A percentile compares a stretch with the other conserved stretches of the same genome.
Conservation (phyloP, 371 early-diverging fungal species). For the Rhizopus arrhizus region DNA sequence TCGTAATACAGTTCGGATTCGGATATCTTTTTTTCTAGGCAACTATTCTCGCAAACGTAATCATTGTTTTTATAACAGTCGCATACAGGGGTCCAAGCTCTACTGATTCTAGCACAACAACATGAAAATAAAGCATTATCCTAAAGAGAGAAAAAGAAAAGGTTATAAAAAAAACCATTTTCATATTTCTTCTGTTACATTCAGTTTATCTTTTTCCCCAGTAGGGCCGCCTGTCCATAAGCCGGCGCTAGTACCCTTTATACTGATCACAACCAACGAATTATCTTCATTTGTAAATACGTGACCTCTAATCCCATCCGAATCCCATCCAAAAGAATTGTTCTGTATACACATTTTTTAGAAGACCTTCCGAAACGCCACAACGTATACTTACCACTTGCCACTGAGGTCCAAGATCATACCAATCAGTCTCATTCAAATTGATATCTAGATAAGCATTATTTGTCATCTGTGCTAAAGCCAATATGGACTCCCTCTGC, state of each 20-base stretch:
- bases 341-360: slow-evolving; percentile 45
- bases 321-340: slow-evolving; percentile 84
- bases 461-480: slow-evolving; percentile 75
- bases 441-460: slow-evolving; percentile 71
- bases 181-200: slow-evolving; percentile 49
- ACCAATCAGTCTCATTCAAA: slow-evolving; percentile 61
- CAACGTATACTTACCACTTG: slow-evolving; percentile 50
- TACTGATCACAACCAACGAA: slow-evolving; percentile 74
- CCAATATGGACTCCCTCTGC: slow-evolving; percentile 69
- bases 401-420: slow-evolving; percentile 75
- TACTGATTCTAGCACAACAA: slow-evolving; percentile 91
- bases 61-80: slow-evolving; percentile 67
- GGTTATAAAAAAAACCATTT: background rate
- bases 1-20: slow-evolving; percentile 80
- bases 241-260: slow-evolving; percentile 89
- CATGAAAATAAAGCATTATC: slow-evolving; percentile 96
- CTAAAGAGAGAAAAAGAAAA: slow-evolving; percentile 25
- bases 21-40: slow-evolving; percentile 62
- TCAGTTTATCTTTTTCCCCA: slow-evolving; percentile 78
- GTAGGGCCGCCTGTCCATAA: slow-evolving; percentile 77
- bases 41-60: slow-evolving; percentile 65
- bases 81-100: slow-evolving; percentile 85
- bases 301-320: slow-evolving; percentile 87
- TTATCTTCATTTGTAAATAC: slow-evolving; percentile 75
- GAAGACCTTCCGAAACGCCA: background rate